Percentiles rank a stretch among this genome's conserved stretches.
Conservation (phyloP, 1,284 basidiomycete genomes). For the Fomes fomentarius region DNA sequence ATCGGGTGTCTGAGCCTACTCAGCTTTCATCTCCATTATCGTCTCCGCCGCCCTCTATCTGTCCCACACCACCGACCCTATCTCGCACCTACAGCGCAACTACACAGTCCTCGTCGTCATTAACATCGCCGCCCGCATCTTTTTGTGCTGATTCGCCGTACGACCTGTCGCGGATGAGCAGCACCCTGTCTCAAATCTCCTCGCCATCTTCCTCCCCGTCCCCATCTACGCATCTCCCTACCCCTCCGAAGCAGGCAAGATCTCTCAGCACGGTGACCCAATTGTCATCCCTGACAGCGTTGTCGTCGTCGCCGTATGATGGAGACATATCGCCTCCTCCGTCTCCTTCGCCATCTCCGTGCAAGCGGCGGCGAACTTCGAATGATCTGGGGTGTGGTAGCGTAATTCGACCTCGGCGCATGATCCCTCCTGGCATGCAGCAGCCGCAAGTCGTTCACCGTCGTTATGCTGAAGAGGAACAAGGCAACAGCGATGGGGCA, state of each 20-base stretch:
- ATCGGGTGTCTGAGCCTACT: not conserved
- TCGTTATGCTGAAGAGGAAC: not conserved
- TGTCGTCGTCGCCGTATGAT: conserved; percentile 6
- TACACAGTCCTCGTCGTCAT: conserved; percentile 3
- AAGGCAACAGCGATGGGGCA: not conserved
- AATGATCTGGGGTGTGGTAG: not conserved
- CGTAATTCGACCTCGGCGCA: too few species aligned
- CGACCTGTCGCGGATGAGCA: conserved; percentile 18
- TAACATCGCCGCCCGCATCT: conserved; percentile 11
- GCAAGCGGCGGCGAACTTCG: conserved; percentile 1
- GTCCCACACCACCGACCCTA: not conserved
- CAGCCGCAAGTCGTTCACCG: not conserved
- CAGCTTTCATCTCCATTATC: conserved; percentile 17
- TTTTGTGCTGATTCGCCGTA: conserved; percentile 1
- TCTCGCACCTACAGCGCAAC: not conserved
- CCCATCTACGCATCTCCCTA: not conserved
- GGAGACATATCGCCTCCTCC: conserved; percentile 6
- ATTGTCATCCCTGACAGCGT: conserved; percentile 9
- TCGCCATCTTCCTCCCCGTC: conserved; percentile 10
- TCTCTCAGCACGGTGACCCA: conserved; percentile 7
- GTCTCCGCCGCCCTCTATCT: conserved; percentile 8
- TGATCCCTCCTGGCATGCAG: conserved; percentile 10
- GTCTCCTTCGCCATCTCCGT: conserved; percentile 2
- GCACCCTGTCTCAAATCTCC: conserved; percentile 13
- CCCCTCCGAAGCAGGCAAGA: conserved; percentile 1